Conservation (phyloP, 805 yeast species). For the Candida suzukii region DNA sequence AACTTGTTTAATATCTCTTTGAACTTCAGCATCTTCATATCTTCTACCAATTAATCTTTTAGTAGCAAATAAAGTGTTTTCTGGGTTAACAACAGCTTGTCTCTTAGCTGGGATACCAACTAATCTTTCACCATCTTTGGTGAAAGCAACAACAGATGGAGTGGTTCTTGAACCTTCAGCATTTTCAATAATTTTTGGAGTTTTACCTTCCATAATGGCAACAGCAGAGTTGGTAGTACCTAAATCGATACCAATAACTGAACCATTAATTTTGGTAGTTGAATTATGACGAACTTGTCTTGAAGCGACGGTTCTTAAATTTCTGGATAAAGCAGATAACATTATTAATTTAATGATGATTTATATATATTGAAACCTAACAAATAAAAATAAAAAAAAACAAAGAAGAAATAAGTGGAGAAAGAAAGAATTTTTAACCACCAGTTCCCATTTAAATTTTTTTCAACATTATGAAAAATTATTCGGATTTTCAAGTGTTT, state of each 20-base stretch:
- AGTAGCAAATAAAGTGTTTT: constrained; percentile 75
- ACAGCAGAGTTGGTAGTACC: constrained; percentile 88
- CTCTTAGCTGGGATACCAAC: constrained; percentile 72
- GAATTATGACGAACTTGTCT: constrained; percentile 25
- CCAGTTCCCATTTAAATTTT: no score
- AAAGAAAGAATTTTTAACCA: no score
- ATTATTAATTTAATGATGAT: constrained; percentile 8
- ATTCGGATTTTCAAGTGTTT: no score
- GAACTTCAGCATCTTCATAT: constrained; percentile 62
- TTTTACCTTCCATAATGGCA: constrained; percentile 61
- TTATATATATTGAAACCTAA: neutral
- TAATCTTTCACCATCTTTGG: constrained; percentile 36
- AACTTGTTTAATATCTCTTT: constrained; percentile 52
- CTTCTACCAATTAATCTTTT: constrained; percentile 75
- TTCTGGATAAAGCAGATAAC: constrained; percentile 27
- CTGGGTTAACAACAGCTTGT: constrained; percentile 70
- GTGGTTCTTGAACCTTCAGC: constrained; percentile 77
- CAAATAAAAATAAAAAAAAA: no score
- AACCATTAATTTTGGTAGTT: constrained; percentile 28
- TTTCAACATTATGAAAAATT: no score
- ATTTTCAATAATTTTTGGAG: constrained; percentile 63
- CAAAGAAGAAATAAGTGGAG: no score
- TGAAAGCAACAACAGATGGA: constrained; percentile 70
- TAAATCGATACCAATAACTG: constrained; percentile 62
- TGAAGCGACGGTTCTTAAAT: constrained; percentile 23